Percentiles rank a stretch among this genome's conserved stretches.
Evolutionary conservation across 805 yeast genomes (phyloP).

Genomic region (Wickerhamomyces xylosicus): DNA sequence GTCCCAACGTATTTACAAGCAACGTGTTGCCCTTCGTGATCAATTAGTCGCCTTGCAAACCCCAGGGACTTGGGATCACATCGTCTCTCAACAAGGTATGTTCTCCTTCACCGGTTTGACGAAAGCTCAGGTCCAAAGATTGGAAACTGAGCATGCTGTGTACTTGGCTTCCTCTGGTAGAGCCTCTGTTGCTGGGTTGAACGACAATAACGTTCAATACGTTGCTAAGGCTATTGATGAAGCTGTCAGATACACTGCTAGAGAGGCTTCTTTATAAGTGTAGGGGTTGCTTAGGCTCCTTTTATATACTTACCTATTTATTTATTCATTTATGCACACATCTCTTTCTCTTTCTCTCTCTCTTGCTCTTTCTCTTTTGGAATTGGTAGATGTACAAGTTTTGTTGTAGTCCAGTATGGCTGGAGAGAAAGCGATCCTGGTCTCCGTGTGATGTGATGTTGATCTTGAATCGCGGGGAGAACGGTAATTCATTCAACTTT

Average conservation of each 20-base stretch:
- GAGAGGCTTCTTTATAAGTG: constrained; percentile 1
- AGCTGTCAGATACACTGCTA: constrained; percentile 38
- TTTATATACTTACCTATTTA: background rate
- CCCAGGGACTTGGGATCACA: constrained; percentile 91
- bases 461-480: no score
- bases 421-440: no score
- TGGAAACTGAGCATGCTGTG: constrained; percentile 71
- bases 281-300: constrained; percentile 3
- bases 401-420: no score
- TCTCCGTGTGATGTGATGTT: no score
- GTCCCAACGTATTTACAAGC: constrained; percentile 72
- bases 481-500: no score
- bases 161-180: constrained; percentile 80
- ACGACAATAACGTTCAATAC: constrained; percentile 61
- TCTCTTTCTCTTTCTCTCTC: no score
- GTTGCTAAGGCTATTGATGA: constrained; percentile 79
- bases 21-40: constrained; percentile 63
- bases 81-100: constrained; percentile 89
- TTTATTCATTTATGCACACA: no score
- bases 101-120: constrained; percentile 87
- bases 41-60: constrained; percentile 55
- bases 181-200: constrained; percentile 90
- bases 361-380: no score
- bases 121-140: constrained; percentile 63
- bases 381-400: no score